Percentiles rank a stretch among this genome's conserved stretches.
Evolutionary conservation across 805 yeast genomes (phyloP).

Genomic region (Candida michaelii): DNA sequence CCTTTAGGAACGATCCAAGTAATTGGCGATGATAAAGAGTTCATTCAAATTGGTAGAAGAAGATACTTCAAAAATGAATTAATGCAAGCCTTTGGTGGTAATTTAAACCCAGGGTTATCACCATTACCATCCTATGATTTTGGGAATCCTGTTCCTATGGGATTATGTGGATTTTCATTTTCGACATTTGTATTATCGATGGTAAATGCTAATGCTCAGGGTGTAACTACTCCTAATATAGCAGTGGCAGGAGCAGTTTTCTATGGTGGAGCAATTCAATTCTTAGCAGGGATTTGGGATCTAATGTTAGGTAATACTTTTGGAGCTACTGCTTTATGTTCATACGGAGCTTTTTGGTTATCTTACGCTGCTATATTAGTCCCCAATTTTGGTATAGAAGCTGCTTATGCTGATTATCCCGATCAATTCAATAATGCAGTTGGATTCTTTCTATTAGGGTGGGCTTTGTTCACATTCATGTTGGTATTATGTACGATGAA

Average conservation of each 20-base stretch:
- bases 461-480: slow-evolving; percentile 62
- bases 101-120: slow-evolving; percentile 31
- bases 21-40: slow-evolving; percentile 34
- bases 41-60: slow-evolving; percentile 28
- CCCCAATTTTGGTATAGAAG: slow-evolving; percentile 57
- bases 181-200: slow-evolving; percentile 62
- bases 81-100: slow-evolving; percentile 39
- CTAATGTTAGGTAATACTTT: slow-evolving; percentile 62
- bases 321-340: slow-evolving; percentile 62
- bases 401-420: slow-evolving; percentile 43
- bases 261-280: slow-evolving; percentile 62
- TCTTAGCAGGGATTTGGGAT: slow-evolving; percentile 68
- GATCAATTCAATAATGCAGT: slow-evolving; percentile 49
- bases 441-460: slow-evolving; percentile 60
- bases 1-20: slow-evolving; percentile 15
- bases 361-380: slow-evolving; percentile 60
- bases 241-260: slow-evolving; percentile 59
- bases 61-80: slow-evolving; percentile 34
- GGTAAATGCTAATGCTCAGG: slow-evolving; percentile 55
- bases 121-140: slow-evolving; percentile 52
- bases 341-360: slow-evolving; percentile 73
- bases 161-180: slow-evolving; percentile 59
- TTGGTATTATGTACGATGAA: slow-evolving; percentile 55
- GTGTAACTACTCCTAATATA: slow-evolving; percentile 49
- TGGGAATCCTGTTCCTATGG: slow-evolving; percentile 68